Percentiles rank a stretch among this genome's conserved stretches.
These are phyloP conservation scores for Pilatotrama ljubarskyi DNA, from an alignment of 768 basidiomycete species.

Conservation along the genomic window DNA sequence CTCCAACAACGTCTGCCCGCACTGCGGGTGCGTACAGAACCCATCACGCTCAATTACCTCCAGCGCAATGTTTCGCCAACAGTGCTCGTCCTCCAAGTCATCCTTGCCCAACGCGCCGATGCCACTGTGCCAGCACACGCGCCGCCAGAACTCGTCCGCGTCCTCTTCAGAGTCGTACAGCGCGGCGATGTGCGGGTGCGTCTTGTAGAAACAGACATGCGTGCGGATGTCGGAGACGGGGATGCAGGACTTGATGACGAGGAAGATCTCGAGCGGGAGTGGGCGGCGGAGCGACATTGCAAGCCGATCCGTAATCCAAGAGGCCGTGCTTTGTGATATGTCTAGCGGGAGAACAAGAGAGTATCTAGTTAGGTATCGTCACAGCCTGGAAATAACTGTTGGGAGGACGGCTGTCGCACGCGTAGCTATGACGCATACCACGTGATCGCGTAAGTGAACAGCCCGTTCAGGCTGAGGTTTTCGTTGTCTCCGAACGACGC, in stretches of 20 bases:
- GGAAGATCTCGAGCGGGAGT: constrained; percentile 8
- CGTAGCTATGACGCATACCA: no score
- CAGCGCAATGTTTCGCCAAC: constrained; percentile 6
- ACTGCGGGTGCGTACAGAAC: neutral
- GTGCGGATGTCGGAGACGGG: constrained; percentile 9
- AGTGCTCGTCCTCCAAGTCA: neutral
- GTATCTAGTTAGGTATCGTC: no score
- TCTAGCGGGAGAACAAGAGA: no score
- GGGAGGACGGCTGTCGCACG: no score
- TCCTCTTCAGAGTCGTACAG: neutral
- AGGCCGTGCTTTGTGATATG: no score
- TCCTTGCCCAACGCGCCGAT: neutral
- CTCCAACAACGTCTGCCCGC: neutral
- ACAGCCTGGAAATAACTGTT: no score
- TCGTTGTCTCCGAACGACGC: no score
- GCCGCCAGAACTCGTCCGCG: neutral
- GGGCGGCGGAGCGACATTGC: neutral
- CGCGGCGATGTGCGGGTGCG: neutral
- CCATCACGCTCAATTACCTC: neutral
- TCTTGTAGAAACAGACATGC: constrained; percentile 13
- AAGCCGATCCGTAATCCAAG: no score
- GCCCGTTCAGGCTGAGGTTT: no score
- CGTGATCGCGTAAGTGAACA: no score
- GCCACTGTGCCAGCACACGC: constrained; percentile 4
- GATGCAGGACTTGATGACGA: constrained; percentile 4